Base-by-base conservation (phyloP, 192 early-diverging fungal genomes). In the Coemansia sp. region DNA sequence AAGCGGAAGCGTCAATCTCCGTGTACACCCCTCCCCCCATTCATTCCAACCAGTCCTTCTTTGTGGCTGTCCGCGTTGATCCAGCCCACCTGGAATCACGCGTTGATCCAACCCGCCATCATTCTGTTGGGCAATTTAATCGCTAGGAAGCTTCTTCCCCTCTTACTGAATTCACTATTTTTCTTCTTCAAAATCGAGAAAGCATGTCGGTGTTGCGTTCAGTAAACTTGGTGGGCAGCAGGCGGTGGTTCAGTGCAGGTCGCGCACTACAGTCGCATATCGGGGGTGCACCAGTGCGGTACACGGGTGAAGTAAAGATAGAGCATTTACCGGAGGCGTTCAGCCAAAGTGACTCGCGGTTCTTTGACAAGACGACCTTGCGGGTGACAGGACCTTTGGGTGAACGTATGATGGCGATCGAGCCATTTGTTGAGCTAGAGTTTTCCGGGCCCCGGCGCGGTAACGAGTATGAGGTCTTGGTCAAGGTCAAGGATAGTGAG, bases 331-430 rank as follows among this genome's bases (percentile, higher is more conserved):
- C 61, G 29, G 79, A 76, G 29, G 80, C 88, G 23, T 82, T 80
- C 75, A 54, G 50, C 28, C 46, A 62, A 3, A 76, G 72, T 12
- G 81, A 79, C 31, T 79, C 86, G 14, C 76, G 83, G 38, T 82
- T 81, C 48, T 54, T 78, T 8, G 51, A 80, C 58, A 84, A 81
- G 44, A 82, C 82, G 2, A 79, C 67, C 16, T 63, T 94, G 14
- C 75, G 64, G 39, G 86, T 98, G 18, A 84, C 50, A 0, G 95
- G 95, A 1, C 91, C 92, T 1, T 53, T 88, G 5, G 95, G 91
- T 17, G 66, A 78, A n/a, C 81, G 90, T 14, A 53, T 51, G 13
- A 67, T 92, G 71, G 84, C 90, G 0, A 81, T 98, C 38, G 82
- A 86, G 44, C 85, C 89, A n/a, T 98, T 79, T 56, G 82, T 96